Base-by-base conservation (phyloP, 495 filamentous ascomycete genomes). In the Massariosphaeria phaeospora region DNA sequence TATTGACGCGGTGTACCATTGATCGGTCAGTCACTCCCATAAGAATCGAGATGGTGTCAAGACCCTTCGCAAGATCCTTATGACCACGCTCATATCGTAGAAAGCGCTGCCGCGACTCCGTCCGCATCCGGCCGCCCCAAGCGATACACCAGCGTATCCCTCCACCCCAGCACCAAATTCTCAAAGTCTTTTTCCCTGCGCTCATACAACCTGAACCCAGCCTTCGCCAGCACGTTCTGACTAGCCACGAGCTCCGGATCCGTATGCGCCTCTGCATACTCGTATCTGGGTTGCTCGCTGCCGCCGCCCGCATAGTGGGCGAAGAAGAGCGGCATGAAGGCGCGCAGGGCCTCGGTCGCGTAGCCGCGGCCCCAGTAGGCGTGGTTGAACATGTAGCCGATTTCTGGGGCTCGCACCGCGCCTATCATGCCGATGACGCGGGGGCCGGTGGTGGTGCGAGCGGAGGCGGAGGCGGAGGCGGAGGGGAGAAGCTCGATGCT, bases 381-480 rank as follows among this genome's bases (percentile, higher is more conserved):
- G 0, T 13, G 4, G 21, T 63, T 55, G 25, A 66, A 38, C 54
- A 62, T 59, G 29, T 66, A 66, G 48, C 63, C 63, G 1, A 66
- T 35, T 56, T 66, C 63, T 27, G 59, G 63, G 11, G 52, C 51
- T 23, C 63, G 44, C 7, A 60, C 49, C 8, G 60, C 60, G 10
- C 63, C 63, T 17, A 66, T 49, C 10, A 59, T 18, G 18, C 63
- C 63, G 21, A 66, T 66, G 35, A 66, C 59, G 23, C 52, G 59
- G 29, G 53, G 48, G 26, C 7, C 42, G 42, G 34, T 30, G 26
- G 17, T n/a, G 11, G 30, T 24, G 8, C 11, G 17, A 2, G 20
- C 10, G 23, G 49, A 26, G 18, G 18, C 12, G 29, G 41, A 18
- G 34, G 41, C 7, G 21, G 52, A 3, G n/a, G 20, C 24, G 12